phyloP scores from a whole-genome alignment of 345 rosid species.

The Lumnitzera littorea region DNA sequence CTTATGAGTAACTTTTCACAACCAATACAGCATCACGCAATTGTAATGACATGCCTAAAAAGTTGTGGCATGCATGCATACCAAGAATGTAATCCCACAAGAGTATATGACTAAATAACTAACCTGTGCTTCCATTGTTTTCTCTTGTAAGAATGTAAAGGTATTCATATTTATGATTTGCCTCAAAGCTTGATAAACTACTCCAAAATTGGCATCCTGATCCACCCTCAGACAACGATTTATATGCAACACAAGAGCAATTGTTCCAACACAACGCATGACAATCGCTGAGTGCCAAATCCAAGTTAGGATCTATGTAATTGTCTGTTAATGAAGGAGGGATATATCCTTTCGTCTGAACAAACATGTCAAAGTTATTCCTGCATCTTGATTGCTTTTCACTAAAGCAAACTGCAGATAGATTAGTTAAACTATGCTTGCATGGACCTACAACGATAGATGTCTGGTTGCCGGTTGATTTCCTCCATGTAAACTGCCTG shows the following conservation, averaged over 20 bases:
- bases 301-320: conserved; percentile 14
- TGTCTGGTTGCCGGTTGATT: no score
- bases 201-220: conserved; percentile 45
- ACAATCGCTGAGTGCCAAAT: conserved; percentile 41
- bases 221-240: conserved; percentile 12
- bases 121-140: no score
- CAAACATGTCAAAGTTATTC: conserved; percentile 31
- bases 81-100: no score
- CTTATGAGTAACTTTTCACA: no score
- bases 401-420: conserved; percentile 30
- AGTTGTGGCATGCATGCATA: no score
- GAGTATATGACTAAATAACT: no score
- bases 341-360: conserved; percentile 33
- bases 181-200: not conserved
- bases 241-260: conserved; percentile 38
- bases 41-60: no score
- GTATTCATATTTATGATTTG: no score
- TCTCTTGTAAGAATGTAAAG: no score
- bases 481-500: no score
- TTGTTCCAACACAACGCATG: conserved; percentile 55
- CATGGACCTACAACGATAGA: conserved; percentile 25
- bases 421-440: conserved; percentile 22
- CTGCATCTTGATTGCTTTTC: conserved; percentile 41
- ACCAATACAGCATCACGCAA: no score
- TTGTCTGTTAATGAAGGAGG: not conserved